Base-by-base conservation (phyloP, 176 grass and related monocot genomes). In the bread wheat (Triticum aestivum) region DNA sequence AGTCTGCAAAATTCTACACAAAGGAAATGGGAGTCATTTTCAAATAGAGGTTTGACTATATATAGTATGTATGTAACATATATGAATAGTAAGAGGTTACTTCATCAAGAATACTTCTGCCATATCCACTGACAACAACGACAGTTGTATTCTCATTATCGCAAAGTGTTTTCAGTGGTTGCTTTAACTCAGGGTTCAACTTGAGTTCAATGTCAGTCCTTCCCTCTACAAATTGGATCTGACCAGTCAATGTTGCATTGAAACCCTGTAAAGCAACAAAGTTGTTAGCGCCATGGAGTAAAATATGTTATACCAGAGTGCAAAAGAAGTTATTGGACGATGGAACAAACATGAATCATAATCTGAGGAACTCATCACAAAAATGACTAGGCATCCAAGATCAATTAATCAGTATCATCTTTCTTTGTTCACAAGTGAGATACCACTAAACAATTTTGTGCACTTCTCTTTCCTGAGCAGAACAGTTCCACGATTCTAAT, bases 181-280 rank as follows among this genome's bases (percentile, higher is more conserved):
- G 66, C 79, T 98, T 98, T 51, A 96, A 88, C 11, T 89, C 91
- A n/a, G 96, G 93, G 73, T 98, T 90, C 90, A 98, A 89, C 83
- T 98, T 98, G 61, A 91, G 92, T 71, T 95, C 91, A 49, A 88
- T 93, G 3, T 12, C 44, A 32, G 91, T 89, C 86, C 96, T 86
- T 94, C 88, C 87, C 38, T 93, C 93, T 34, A 82, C 88, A 0
- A 88, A 94, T 82, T 98, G 90, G 13, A 96, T 80, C 26, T 88
- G 92, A 27, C 92, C 93, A 61, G 92, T 94, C 85, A 98, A 85
- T 69, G 93, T 98, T 74, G 92, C 87, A 82, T 95, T 94, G 69
- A 95, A 98, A 63, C 96, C 96, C 96, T 96, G 88, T 82, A 89
- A 82, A 69, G 32, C 7, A 69, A 69, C 66, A 35, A 1, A 5